Evolutionary conservation across 495 filamentous ascomycete species (phyloP).

Genomic region (Lasiosphaeriaceae sp.): DNA sequence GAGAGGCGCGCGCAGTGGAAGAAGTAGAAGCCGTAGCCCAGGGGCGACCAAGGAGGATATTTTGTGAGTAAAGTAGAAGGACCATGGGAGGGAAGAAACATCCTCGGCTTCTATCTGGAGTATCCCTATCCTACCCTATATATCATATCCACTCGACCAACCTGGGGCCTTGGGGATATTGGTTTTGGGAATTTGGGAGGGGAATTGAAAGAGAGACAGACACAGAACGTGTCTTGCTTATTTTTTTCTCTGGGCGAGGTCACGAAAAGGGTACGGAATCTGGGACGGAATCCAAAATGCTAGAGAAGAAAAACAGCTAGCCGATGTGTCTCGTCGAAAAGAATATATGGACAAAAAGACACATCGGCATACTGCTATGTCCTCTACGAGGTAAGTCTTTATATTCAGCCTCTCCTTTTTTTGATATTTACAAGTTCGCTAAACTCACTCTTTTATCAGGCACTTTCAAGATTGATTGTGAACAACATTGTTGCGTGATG

Average conservation of each 20-base stretch:
- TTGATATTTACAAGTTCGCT: no score
- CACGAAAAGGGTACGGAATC: neutral
- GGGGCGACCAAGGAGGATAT: slow-evolving; percentile 22
- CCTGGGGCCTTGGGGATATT: no score
- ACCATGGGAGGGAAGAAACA: neutral
- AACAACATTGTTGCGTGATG: no score
- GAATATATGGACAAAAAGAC: slow-evolving; percentile 1
- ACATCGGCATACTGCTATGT: slow-evolving; percentile 18
- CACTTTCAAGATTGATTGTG: no score
- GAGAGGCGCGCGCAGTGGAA: slow-evolving; percentile 44
- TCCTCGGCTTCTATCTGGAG: no score
- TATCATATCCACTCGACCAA: no score
- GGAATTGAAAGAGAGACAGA: no score
- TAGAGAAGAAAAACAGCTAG: neutral
- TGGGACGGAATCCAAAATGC: neutral
- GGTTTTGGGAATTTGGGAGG: no score
- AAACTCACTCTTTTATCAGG: no score
- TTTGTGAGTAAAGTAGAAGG: neutral
- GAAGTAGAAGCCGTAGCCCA: slow-evolving; percentile 30
- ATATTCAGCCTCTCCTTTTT: neutral
- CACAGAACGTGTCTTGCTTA: no score
- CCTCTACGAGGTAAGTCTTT: neutral
- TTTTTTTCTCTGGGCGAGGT: neutral
- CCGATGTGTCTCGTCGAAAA: slow-evolving; percentile 18
- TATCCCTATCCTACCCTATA: no score